Evolutionary conservation across 441 rosid species (phyloP), one percentile per base, ranked within the genome.

Genomic region (Corymbia citriodora): DNA sequence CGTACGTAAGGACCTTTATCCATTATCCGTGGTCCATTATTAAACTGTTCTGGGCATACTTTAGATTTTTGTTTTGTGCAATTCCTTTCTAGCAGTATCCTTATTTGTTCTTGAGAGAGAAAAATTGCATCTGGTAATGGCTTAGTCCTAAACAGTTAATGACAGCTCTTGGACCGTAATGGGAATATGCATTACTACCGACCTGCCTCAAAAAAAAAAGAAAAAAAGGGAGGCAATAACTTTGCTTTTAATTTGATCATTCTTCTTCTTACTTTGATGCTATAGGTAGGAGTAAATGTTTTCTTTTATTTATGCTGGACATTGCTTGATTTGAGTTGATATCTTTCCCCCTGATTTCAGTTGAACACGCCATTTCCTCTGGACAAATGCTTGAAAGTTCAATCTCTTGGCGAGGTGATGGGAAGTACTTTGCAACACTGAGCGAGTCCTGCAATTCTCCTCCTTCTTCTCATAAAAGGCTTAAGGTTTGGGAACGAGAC

Each of bases 371-470:
- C 33, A 81, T 92, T 54, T 49, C 93, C 87, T 91, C 96, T 70
- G 88, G 86, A 83, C 61, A 87, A 90, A 87, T 89, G 52, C 94
- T 90, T 89, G 94, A 91, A 91, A 91, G 93, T 93, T 93, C 95
- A 61, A 91, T 97, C 89, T 94, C 99, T 70, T 98, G 99, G 99
- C 93, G 99, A 89, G 99, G 99, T 63, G 99, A 98, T 95, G 99
- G 99, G 7, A 98, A 96, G 92, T 97, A 95, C 92, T 95, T 98
- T 72, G 97, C 95, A 8, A 96, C 98, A 21, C 89, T 98, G 88
- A 93, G 93, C 61, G 92, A 92, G 91, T 90, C 89, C 65, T 63
- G 90, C 40, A 89, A 92, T 89, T 93, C 93, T 79, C 92, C 94
- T 92, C 92, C 94, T 92, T 92, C 92, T 89, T 90, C 87, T 90